Base-by-base conservation (phyloP, 1,139 yeast genomes). In the Meyerozyma athensensis region DNA sequence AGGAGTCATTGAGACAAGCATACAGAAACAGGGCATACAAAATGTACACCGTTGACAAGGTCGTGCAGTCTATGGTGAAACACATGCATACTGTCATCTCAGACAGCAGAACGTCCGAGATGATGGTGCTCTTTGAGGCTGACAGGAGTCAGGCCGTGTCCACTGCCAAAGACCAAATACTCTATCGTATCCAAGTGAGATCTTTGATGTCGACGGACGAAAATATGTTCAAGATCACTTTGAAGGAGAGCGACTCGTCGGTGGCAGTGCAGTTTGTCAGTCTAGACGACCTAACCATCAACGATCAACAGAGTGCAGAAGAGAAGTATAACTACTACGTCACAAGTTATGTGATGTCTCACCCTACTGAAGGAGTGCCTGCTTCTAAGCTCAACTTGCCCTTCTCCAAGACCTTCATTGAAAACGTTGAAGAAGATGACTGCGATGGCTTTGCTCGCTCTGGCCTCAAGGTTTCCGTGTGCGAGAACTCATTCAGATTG, bases 331-430 rank as follows among this genome's bases (percentile, higher is more conserved):
- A 87, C 57, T 90, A 92, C 61, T 92, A 94, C 55, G 75, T 92
- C 38, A 92, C 97, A 0, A 85, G 95, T 36, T 92, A 84, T 59
- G 77, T 92, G 36, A 84, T 92, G 86, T 84, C 96, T 5, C 95
- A 87, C 51, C 97, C 98, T 30, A 92, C 99, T 2, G 98, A 92
- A 60, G 97, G 97, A 22, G 85, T 94, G 17, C 81, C 90, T n/a
- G 79, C 86, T n/a, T 79, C 85, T 23, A 79, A 77, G 44, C 72
- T 87, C 39, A 72, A 72, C 43, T 68, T 84, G 65, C 95, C 96
- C 35, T 86, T 86, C 58, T 64, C 83, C 40, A 82, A 78, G 47
- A 66, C 81, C 8, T 76, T 76, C 38, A 59, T 80, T 39, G 85
- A 77, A 35, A 68, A 65, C 31, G 77, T 75, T 19, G 79, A 68